Evolutionary conservation across 192 early-diverging fungal species (phyloP).

Genomic region (Entomortierella lignicola): DNA sequence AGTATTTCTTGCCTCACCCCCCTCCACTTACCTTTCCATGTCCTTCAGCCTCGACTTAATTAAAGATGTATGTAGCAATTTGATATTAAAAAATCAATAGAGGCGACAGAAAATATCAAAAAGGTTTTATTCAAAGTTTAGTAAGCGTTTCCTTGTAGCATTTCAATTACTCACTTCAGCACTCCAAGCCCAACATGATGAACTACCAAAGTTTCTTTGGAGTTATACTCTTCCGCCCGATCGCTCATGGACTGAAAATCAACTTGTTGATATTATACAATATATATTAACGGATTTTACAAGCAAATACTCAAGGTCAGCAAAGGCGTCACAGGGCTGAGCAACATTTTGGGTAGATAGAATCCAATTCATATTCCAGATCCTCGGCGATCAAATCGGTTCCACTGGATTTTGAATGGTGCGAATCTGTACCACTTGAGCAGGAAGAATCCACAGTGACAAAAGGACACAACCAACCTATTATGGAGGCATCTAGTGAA

Average conservation of each 20-base stretch:
- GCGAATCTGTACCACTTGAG: not conserved
- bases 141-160: no score
- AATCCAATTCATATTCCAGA: not conserved
- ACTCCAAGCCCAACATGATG: no score
- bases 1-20: no score
- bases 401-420: not conserved
- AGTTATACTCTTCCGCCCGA: not conserved
- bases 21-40: no score
- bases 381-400: not conserved
- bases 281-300: not conserved
- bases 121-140: no score
- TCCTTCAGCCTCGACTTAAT: no score
- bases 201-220: not conserved
- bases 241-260: not conserved
- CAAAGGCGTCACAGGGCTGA: not conserved
- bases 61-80: no score
- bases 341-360: not conserved
- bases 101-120: no score
- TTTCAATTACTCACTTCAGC: no score
- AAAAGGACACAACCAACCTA: not conserved
- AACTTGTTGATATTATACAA: not conserved
- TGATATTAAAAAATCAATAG: no score
- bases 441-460: not conserved
- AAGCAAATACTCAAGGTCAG: not conserved
- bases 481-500: not conserved